These are phyloP conservation scores for Lithospermum erythrorhizon DNA, from an alignment of 257 asterid species.

Conservation along the genomic window DNA sequence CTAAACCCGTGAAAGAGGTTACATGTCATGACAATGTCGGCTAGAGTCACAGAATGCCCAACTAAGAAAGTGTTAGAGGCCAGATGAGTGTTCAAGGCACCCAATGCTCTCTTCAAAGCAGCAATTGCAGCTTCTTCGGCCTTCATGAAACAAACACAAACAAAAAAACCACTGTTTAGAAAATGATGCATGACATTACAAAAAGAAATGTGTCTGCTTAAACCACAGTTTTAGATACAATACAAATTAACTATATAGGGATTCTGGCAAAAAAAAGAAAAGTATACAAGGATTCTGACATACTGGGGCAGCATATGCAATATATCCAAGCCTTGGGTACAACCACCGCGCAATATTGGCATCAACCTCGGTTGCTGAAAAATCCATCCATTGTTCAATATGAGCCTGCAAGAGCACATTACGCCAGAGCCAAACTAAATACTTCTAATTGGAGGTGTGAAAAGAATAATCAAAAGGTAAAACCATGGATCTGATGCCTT, in stretches of 20 bases:
- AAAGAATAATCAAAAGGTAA: neutral
- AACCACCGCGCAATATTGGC: slow-evolving; percentile 36
- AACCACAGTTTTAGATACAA: neutral
- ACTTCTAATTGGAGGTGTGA: too few species aligned
- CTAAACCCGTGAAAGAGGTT: slow-evolving; percentile 40
- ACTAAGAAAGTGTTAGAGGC: slow-evolving; percentile 75
- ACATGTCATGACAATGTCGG: slow-evolving; percentile 64
- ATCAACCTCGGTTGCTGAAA: slow-evolving; percentile 59
- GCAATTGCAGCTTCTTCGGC: slow-evolving; percentile 67
- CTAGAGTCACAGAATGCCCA: slow-evolving; percentile 71
- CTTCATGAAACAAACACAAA: slow-evolving; percentile 18
- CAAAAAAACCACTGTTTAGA: neutral
- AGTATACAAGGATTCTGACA: slow-evolving; percentile 6
- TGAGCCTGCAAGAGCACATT: slow-evolving; percentile 30
- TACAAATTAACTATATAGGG: neutral
- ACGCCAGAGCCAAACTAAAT: neutral
- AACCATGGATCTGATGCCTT: slow-evolving; percentile 15
- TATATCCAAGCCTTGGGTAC: slow-evolving; percentile 52
- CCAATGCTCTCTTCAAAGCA: slow-evolving; percentile 55
- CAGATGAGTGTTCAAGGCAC: slow-evolving; percentile 68
- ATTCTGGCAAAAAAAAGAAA: too few species aligned
- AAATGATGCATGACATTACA: neutral
- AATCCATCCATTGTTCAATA: slow-evolving; percentile 81
- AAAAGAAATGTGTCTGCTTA: neutral
- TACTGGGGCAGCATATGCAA: slow-evolving; percentile 44